Conservation (phyloP, 1,284 basidiomycete genomes). For the Trametes pubescens region DNA sequence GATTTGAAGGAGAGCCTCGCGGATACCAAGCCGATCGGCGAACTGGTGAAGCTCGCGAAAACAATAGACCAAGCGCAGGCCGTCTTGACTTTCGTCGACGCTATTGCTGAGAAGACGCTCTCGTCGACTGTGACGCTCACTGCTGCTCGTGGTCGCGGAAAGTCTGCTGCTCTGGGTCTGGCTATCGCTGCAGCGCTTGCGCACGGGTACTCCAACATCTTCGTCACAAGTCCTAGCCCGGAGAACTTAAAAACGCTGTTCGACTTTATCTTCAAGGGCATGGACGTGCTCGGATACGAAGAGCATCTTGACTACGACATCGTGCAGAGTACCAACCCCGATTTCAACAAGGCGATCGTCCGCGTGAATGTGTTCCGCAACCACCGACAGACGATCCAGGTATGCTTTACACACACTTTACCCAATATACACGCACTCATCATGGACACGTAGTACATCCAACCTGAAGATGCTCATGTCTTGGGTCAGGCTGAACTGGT, state of each 20-base stretch:
- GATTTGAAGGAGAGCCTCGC: constrained; percentile 84
- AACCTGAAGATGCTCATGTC: constrained; percentile 97
- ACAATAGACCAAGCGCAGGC: constrained; percentile 95
- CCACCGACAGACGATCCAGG: constrained; percentile 95
- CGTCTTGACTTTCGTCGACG: constrained; percentile 91
- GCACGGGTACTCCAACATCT: constrained; percentile 98
- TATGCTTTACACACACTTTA: constrained; percentile 44
- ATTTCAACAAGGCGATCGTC: constrained; percentile 96
- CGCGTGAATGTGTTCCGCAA: constrained; percentile 94
- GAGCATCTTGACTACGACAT: constrained; percentile 99
- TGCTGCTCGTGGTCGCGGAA: constrained; percentile 94
- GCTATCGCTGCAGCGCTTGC: constrained; percentile 94
- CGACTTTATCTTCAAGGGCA: constrained; percentile 97
- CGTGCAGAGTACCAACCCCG: constrained; percentile 91
- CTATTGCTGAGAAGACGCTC: constrained; percentile 91
- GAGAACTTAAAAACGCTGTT: constrained; percentile 99
- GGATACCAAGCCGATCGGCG: constrained; percentile 89
- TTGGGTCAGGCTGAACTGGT: constrained; percentile 98
- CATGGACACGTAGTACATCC: constrained; percentile 78
- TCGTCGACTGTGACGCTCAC: constrained; percentile 96
- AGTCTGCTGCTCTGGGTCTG: constrained; percentile 95
- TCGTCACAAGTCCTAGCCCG: constrained; percentile 97
- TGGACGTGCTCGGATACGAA: constrained; percentile 95
- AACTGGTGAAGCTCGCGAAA: constrained; percentile 91
- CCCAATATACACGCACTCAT: background rate